Conservation (phyloP, 2,329 filamentous ascomycete genomes). For the Teratosphaeria destructans region DNA sequence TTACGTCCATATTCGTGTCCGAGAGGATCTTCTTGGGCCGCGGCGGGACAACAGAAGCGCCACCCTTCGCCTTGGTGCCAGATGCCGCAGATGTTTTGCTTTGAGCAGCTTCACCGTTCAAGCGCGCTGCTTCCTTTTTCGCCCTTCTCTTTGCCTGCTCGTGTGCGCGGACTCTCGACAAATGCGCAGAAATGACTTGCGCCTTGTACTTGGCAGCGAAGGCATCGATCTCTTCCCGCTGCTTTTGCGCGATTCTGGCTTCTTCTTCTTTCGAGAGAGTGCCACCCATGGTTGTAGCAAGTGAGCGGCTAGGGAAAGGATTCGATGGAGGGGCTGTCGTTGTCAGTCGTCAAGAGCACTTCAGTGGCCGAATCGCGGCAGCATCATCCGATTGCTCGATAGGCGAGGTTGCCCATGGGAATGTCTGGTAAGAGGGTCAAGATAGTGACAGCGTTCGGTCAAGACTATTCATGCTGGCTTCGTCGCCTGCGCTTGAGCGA, state of each 20-base stretch:
- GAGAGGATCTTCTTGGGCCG: neutral
- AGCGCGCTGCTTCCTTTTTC: neutral
- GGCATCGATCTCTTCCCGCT: neutral
- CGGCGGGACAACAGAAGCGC: neutral
- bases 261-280: neutral
- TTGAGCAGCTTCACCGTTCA: neutral
- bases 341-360: too few species aligned
- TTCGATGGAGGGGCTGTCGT: too few species aligned
- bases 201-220: neutral
- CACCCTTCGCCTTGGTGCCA: neutral
- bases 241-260: neutral
- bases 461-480: too few species aligned
- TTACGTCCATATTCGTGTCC: neutral
- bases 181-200: neutral
- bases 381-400: neutral
- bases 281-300: neutral
- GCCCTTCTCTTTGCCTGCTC: neutral
- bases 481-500: too few species aligned
- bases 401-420: neutral
- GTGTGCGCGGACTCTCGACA: neutral
- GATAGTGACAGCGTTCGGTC: neutral
- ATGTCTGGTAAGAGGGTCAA: neutral
- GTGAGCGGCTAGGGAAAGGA: neutral
- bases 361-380: neutral
- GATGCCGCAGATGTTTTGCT: neutral